Evolutionary conservation across 306 rosid species (phyloP), one percentile per base, ranked within the genome.

Genomic region (Cucurbita ficifolia): DNA sequence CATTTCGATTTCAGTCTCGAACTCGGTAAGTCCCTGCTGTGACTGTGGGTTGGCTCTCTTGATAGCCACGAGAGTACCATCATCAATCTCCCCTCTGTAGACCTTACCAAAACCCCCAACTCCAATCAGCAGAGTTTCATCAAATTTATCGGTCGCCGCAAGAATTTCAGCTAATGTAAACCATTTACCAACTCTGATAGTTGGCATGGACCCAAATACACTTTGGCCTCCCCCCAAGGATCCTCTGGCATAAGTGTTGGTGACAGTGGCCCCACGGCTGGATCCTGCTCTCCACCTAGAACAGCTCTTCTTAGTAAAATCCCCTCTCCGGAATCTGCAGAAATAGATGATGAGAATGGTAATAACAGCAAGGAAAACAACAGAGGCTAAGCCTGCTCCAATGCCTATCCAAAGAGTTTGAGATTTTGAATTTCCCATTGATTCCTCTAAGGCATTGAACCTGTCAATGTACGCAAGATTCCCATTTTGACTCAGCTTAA

Each of bases 41-140:
- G 97, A 94, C 29, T 91, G 96, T 0, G 92, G 97, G 76, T 91
- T 89, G 77, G 97, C 92, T 13, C 97, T 85, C 88, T 94, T 94
- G 69, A 94, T 85, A 13, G 97, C 99, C 50, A 75, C 91, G 4
- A 52, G 86, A 45, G 90, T 86, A 74, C 95, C 97, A 76, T 85
- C 87, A 7, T 94, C 96, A 72, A 76, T 70, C 85, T 86, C 89
- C 70, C 99, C 99, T 76, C 80, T 89, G 84, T 86, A 94, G 77
- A 94, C 99, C 81, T 91, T 94, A 43, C 99, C 99, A 77, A 94
- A 94, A 65, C 99, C 99, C 70, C 99, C 97, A 54, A 89, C 92
- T 75, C 99, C 99, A 61, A 94, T 89, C 67, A 88, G 71, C 84
- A 94, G 84, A 64, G 82, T 82, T 56, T 94, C 97, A 58, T 89